Base-by-base conservation (phyloP, 768 basidiomycete genomes). In the Kwoniella bestiolae region DNA sequence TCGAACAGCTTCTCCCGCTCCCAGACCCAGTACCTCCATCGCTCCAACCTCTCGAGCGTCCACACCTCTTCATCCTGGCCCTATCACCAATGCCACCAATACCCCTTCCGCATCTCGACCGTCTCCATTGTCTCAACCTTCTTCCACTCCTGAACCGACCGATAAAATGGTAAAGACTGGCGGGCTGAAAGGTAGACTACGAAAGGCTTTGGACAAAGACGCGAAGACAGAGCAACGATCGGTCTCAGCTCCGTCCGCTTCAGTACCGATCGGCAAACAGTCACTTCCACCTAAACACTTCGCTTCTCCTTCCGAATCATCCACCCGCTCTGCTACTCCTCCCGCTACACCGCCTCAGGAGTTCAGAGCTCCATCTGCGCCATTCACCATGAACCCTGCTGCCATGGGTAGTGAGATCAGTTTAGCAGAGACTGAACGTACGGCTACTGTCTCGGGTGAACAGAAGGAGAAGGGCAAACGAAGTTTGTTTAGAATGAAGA, bases 401-500 rank as follows among this genome's bases (percentile, higher is more conserved):
- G 72, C 74, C 3, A 68, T 78, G 68, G 64, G 65, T 29, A 72
- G 70, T 41, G 74, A 78, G 26, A 41, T 78, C 34, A 65, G 61
- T 59, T 45, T 78, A 2, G 76, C 76, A 68, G 82, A 51, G 47
- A 70, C 60, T n/a, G 56, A 56, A 31, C 55, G 66, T 41, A 79
- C 81, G 26, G 75, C 71, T 56, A 74, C 80, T 41, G 80, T 79
- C 28, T 72, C 81, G 9, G 73, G 69, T 3, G 63, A 65, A 28
- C 67, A 77, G 64, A 32, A 84, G 83, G 70, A 86, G 84, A 77
- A 83, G 74, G 57, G 81, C 78, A 76, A 69, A 66, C 66, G 64
- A 51, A 88, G 46, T 85, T 87, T 97, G 69, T 94, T 98, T 85
- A 96, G 93, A 80, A 87, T 90, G 68, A 88, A 90, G 69, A 95